Base-by-base conservation (phyloP, 352 stramenopile genomes). In the Poterioochromonas sp. region DNA sequence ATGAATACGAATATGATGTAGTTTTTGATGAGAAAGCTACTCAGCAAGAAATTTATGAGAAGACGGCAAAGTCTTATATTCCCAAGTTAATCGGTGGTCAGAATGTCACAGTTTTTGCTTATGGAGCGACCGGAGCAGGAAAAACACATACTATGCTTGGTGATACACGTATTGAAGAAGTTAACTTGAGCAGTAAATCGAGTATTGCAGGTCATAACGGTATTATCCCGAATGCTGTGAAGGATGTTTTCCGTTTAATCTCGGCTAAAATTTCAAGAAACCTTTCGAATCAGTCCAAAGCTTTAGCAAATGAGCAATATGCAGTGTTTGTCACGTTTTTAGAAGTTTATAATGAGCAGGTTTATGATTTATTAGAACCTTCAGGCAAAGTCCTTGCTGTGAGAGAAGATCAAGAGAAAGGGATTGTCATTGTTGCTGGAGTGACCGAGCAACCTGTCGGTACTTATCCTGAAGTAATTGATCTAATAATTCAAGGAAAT, bases 71-170 rank as follows among this genome's bases (percentile, higher is more conserved):
- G 49, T 18, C 49, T 12, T 47, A 37, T 34, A 43, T 79, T 60
- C 29, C n/a, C n/a, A 73, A 73, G 20, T 15, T 53, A 35, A 22
- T 77, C 8, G 5, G 5, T 39, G 70, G 70, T 18, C 92, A 89
- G 73, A 96, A 95, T 77, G 87, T 87, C 5, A 96, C 90, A 0
- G 84, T 97, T 20, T 96, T 97, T 73, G 89, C 89, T 0, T 96
- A 96, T 74, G 91, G 91, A 12, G 89, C 93, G 79, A 97, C 91
- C 0, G 90, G 89, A 0, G 92, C 89, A 1, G 92, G 91, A 5
- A 96, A 96, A 78, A 96, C 91, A 0, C 88, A 95, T 81, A 97
- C 91, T 26, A 91, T 96, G 54, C 92, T 93, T 70, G 91, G 91
- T 0, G 79, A 81, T 39, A 60, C 40, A 44, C 41, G 41, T 40